Conservation (phyloP, 2,329 filamentous ascomycete genomes). For the Sordariomycetes sp. region DNA sequence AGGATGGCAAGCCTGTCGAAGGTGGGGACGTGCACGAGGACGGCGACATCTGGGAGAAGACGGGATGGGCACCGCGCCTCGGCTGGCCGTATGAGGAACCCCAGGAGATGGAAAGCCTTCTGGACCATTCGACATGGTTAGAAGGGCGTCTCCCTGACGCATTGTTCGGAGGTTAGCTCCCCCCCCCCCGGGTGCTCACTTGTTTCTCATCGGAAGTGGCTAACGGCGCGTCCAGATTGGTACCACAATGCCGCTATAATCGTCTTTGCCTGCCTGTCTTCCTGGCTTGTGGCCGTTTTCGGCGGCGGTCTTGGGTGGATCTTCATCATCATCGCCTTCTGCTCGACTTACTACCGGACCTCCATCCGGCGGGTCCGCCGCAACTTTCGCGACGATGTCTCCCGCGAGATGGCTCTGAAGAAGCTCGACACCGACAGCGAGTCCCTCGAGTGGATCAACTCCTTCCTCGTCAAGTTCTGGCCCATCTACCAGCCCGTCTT, state of each 20-base stretch:
- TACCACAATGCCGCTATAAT: conserved; percentile 96
- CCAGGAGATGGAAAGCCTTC: conserved; percentile 50
- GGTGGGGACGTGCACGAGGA: conserved; percentile 41
- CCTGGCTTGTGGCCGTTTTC: conserved; percentile 80
- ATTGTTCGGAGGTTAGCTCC: conserved; percentile 61
- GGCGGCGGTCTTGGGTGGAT: conserved; percentile 91
- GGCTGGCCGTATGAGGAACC: conserved; percentile 50
- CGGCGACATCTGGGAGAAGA: conserved; percentile 31
- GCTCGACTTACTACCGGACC: conserved; percentile 92
- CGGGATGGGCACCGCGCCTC: conserved; percentile 84
- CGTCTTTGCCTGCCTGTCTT: conserved; percentile 77
- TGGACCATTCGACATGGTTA: conserved; percentile 80
- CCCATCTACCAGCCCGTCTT: conserved; percentile 94
- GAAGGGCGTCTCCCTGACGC: conserved; percentile 77
- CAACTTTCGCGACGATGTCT: conserved; percentile 91
- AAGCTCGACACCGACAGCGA: conserved; percentile 83
- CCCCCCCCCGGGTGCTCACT: neutral
- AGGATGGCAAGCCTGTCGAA: conserved; percentile 28
- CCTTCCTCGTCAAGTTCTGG: conserved; percentile 97
- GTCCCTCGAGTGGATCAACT: conserved; percentile 98
- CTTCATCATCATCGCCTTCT: conserved; percentile 81
- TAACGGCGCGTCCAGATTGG: conserved; percentile 53
- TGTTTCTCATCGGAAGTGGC: neutral
- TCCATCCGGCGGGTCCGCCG: conserved; percentile 85
- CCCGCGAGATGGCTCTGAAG: conserved; percentile 76